A percentile compares a stretch with the other conserved stretches of the same genome.
These are phyloP conservation scores for Blastocladiella emersonii DNA, from an alignment of 371 early-diverging fungal genomes.

Conservation along the genomic window DNA sequence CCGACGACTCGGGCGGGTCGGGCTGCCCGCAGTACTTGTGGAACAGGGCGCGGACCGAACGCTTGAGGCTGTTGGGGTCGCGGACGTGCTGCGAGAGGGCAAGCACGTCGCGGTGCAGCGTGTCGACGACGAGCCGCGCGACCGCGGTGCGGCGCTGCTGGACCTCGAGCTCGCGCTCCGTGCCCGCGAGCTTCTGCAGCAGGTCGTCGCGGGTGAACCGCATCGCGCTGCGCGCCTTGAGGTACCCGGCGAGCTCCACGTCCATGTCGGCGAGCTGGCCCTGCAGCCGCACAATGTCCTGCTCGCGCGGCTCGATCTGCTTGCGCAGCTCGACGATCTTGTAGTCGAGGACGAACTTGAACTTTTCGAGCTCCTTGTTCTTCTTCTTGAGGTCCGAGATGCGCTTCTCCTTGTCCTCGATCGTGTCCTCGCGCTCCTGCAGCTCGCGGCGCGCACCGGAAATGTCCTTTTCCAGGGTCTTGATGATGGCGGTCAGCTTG, in stretches of 20 bases:
- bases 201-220: constrained; percentile 3
- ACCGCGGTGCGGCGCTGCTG: constrained; percentile 30
- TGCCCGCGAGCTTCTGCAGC: constrained; percentile 16
- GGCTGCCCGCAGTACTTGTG: constrained; percentile 28
- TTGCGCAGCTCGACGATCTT: constrained; percentile 36
- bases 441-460: constrained; percentile 29
- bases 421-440: constrained; percentile 39
- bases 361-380: constrained; percentile 46
- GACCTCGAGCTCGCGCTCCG: constrained; percentile 33
- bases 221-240: background rate
- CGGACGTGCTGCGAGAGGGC: constrained; percentile 24
- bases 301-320: constrained; percentile 41
- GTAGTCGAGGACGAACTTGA: constrained; percentile 46
- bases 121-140: constrained; percentile 19
- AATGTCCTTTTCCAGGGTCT: constrained; percentile 39
- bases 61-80: constrained; percentile 31
- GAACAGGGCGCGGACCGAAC: constrained; percentile 20
- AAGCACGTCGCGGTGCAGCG: constrained; percentile 17
- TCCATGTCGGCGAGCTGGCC: constrained; percentile 5
- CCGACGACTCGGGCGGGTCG: background rate
- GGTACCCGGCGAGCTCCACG: constrained; percentile 2
- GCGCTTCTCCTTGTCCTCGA: constrained; percentile 40
- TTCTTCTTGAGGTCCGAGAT: constrained; percentile 41
- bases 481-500: constrained; percentile 33
- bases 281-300: constrained; percentile 19